Evolutionary conservation across 148 eudicot genomes (phyloP), one percentile per base, ranked within the genome.

Genomic region (Chenopodium suecicum): DNA sequence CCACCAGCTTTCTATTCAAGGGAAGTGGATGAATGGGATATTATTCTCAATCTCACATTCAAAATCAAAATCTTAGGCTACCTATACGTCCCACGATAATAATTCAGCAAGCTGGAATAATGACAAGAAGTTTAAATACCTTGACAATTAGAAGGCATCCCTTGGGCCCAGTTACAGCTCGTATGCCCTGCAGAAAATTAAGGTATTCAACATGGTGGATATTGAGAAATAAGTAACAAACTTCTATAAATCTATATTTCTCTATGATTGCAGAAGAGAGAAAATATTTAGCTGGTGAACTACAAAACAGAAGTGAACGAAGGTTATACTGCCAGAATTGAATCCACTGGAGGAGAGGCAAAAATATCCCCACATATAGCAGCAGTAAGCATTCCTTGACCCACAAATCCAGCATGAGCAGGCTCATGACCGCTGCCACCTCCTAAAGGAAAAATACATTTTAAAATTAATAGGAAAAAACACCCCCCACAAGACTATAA

Each of bases 361-460:
- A 96, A 96, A 83, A 96, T 88, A 86, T 96, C 98, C 64, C 99
- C 98, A 86, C 99, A 96, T 37, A 96, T 90, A 60, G 99, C 98
- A 77, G 99, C 98, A 47, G 97, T 91, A 87, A 96, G 90, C 99
- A 96, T 96, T 76, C 99, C 99, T 82, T 95, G 93, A 75, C 98
- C 99, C 31, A 95, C 99, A 90, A 86, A 96, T 81, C 98, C 98
- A 86, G 98, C 95, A 81, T 96, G 98, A 82, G 98, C 98, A 60
- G 99, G 99, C 89, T 95, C 99, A 82, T 95, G 99, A 69, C 99
- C 99, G 87, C 98, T 94, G 83, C 99, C 99, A 83, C 99, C 99
- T 65, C 99, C 99, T 95, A 89, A 68, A 83, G 32, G 71, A 75
- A 64, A 47, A 68, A 81, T 25, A 67, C 1, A 6, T 11, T 44